Conservation (phyloP, 2,329 filamentous ascomycete genomes). For the Ceratocystis huliohia region DNA sequence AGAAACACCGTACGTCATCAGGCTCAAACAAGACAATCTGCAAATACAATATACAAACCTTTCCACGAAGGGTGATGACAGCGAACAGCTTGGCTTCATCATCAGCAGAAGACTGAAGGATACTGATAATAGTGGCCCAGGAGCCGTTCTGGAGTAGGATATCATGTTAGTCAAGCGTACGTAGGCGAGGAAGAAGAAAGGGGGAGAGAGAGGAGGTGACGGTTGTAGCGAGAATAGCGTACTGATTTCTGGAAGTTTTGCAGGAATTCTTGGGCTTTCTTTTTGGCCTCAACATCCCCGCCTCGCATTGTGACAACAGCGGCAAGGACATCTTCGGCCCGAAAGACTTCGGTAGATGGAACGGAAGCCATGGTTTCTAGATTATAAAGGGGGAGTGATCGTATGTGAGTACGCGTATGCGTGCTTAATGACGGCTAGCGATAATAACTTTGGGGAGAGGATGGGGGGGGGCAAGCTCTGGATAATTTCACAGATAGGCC, state of each 20-base stretch:
- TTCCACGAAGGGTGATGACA: constrained; percentile 92
- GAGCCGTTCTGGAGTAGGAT: constrained; percentile 59
- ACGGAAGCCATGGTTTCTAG: constrained; percentile 17
- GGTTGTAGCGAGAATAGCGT: constrained; percentile 22
- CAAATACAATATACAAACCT: constrained; percentile 43
- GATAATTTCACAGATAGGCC: background rate
- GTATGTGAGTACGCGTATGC: background rate
- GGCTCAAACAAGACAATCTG: background rate
- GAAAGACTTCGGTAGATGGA: constrained; percentile 50
- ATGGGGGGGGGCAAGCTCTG: background rate
- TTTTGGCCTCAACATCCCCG: constrained; percentile 69
- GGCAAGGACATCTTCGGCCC: constrained; percentile 61
- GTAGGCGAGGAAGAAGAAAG: background rate
- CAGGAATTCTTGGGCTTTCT: constrained; percentile 79
- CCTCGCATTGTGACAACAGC: constrained; percentile 88
- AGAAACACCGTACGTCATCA: background rate
- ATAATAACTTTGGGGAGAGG: background rate
- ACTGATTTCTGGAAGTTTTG: constrained; percentile 98
- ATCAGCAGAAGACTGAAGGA: constrained; percentile 70
- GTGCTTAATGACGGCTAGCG: background rate
- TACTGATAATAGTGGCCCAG: constrained; percentile 76
- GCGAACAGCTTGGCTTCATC: constrained; percentile 87
- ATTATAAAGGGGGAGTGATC: background rate
- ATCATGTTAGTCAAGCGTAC: constrained; percentile 7
- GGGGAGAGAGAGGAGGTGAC: no score